These are phyloP conservation scores for Rhodotorula kratochvilovae DNA, from an alignment of 768 basidiomycete species.

Conservation along the genomic window DNA sequence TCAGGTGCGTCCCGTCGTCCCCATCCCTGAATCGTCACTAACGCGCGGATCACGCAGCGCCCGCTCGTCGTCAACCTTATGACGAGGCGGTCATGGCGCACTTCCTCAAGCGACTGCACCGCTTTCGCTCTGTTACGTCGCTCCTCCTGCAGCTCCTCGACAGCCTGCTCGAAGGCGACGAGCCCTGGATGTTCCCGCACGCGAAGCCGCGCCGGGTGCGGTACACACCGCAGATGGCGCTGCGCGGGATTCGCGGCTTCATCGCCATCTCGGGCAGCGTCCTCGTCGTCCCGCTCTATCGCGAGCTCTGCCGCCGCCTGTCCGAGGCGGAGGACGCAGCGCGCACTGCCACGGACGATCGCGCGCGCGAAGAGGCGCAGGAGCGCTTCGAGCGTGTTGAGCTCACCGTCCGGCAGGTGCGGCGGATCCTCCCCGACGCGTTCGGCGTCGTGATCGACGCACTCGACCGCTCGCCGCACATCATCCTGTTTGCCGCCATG, in stretches of 20 bases:
- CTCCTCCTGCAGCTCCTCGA: neutral
- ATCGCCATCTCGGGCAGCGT: neutral
- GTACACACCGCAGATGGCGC: neutral
- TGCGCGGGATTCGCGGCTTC: neutral
- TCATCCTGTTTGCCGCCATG: neutral
- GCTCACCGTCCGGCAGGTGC: neutral
- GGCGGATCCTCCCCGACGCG: neutral
- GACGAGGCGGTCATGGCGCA: neutral
- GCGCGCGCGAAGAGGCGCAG: neutral
- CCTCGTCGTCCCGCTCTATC: neutral
- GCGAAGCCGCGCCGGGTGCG: neutral
- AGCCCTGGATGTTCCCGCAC: neutral
- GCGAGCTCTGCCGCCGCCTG: neutral
- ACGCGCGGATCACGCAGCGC: neutral
- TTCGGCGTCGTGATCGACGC: neutral
- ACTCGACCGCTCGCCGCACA: neutral
- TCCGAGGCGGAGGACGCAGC: neutral
- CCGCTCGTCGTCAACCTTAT: no score
- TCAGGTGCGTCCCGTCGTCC: neutral
- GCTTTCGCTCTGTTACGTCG: neutral
- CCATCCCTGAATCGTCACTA: neutral
- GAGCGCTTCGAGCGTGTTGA: neutral
- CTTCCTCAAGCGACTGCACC: neutral
- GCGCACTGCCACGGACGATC: no score
- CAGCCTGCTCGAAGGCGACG: neutral